Evolutionary conservation across 495 filamentous ascomycete genomes (phyloP), one percentile per base, ranked within the genome.

Genomic region (Neurospora sp.): DNA sequence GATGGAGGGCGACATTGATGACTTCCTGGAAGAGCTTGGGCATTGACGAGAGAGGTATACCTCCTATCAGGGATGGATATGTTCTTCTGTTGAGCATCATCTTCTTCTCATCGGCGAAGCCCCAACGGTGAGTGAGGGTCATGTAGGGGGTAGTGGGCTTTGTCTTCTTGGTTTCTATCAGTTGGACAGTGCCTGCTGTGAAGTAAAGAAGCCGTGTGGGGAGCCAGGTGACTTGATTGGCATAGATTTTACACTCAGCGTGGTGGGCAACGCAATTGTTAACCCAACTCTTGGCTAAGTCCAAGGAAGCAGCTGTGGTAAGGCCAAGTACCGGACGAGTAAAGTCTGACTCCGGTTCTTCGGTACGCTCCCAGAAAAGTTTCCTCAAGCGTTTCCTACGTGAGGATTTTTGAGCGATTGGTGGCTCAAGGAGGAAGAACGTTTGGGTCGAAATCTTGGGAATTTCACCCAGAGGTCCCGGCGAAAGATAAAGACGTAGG

Each of bases 91-190:
- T 59, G 8, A 71, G 41, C 27, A 31, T 35, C 20, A 71, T 39
- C 39, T 71, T 40, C 22, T 53, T 20, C n/a, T 59, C 48, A 59
- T 61, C 38, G 70, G 8, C 44, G 12, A 45, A 59, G 22, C 70
- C 70, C 70, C 70, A 71, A n/a, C 70, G 38, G 31, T 71, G 70
- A 10, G 41, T 71, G 16, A 71, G 14, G 16, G 70, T 71, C 40
- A 61, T 65, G 27, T 71, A 71, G 6, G 44, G 12, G 1, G 40
- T 35, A 1, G 42, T 27, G 14, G 38, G 45, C n/a, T n/a, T 22
- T 5, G 45, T 71, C 22, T 68, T 4, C 9, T 65, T 71, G n/a
- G 70, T 71, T 6, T 71, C 70, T 17, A 71, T 61, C 8, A 71
- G n/a, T 71, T 45, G 70, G 8, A 71, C 16, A 31, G 48, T 59